These are phyloP conservation scores for Blastocystis sp. DNA, from an alignment of 352 stramenopile genomes.

Conservation along the genomic window DNA sequence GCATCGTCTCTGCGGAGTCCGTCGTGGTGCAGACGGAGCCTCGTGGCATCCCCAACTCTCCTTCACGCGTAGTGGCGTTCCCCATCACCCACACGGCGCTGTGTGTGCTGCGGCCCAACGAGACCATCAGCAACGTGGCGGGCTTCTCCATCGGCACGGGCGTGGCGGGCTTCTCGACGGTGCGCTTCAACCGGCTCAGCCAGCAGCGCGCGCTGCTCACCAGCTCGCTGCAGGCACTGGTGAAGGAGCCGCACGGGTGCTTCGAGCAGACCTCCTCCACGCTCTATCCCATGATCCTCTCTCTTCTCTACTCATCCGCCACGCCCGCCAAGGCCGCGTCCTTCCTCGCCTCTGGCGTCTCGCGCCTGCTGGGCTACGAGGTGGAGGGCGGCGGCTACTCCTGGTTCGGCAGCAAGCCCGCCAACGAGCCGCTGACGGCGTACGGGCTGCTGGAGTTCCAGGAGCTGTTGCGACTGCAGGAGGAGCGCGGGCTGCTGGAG, in stretches of 20 bases:
- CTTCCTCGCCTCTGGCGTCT: neutral
- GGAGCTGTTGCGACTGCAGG: neutral
- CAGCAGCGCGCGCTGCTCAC: neutral
- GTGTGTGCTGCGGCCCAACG: neutral
- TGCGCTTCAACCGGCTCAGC: neutral
- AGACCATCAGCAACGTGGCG: neutral
- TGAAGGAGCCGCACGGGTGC: constrained; percentile 25
- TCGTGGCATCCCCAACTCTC: neutral
- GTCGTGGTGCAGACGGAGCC: neutral
- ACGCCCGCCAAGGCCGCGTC: neutral
- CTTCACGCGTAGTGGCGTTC: neutral
- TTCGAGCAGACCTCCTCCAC: constrained; percentile 42
- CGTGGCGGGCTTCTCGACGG: neutral
- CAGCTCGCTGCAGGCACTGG: neutral
- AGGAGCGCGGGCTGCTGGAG: neutral
- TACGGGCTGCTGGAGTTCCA: constrained; percentile 46
- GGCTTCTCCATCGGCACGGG: neutral
- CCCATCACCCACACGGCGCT: neutral
- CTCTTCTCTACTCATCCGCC: neutral
- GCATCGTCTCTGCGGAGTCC: neutral
- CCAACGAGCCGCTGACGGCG: neutral
- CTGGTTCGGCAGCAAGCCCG: constrained; percentile 25
- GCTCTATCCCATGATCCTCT: constrained; percentile 11
- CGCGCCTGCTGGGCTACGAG: constrained; percentile 33
- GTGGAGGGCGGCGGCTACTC: constrained; percentile 23